Evolutionary conservation across 2,329 filamentous ascomycete genomes (phyloP), one percentile per base, ranked within the genome.

Genomic region (Cercospora sojina): DNA sequence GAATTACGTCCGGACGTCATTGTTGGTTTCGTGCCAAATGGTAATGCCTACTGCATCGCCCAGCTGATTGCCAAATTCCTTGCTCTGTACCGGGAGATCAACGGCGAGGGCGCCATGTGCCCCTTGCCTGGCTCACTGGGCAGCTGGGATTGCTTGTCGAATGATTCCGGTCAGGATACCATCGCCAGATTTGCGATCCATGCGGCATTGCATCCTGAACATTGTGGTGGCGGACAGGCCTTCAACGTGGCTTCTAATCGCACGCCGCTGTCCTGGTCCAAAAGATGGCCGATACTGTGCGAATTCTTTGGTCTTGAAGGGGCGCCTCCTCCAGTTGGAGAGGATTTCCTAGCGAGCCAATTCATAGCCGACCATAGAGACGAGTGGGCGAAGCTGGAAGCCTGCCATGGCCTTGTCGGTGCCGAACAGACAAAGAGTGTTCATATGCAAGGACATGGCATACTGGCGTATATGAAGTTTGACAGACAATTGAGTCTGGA

Each of bases 401-500:
- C 58, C 61, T 77, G 75, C 41, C 77, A 82, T 70, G 75, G 67
- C 2, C 72, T 83, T 49, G 75, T 78, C 62, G 74, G 72, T 7
- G 79, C 80, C 1, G 75, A 78, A 59, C 78, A 79, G 27, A 77
- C 77, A 5, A 74, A 72, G 63, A 77, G 75, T 10, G 73, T 79
- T 27, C 74, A 75, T 16, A 78, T 77, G 0, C 82, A 81, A 55
- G 80, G 82, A 69, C 77, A 80, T 65, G 80, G 80, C 57, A 73
- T 83, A 60, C 74, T 83, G 66, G 78, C 78, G 9, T 72, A 76
- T 64, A 81, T 83, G 64, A 78, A 82, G 67, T 82, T 80, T 64
- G 81, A 83, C 68, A 74, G 81, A 32, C 79, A 82, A 49, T 80
- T 79, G 67, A 81, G 83, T 70, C 79, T 83, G 77, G 77, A 65